Evolutionary conservation across 352 stramenopile genomes (phyloP).

Genomic region (Globisporangium parvum): DNA sequence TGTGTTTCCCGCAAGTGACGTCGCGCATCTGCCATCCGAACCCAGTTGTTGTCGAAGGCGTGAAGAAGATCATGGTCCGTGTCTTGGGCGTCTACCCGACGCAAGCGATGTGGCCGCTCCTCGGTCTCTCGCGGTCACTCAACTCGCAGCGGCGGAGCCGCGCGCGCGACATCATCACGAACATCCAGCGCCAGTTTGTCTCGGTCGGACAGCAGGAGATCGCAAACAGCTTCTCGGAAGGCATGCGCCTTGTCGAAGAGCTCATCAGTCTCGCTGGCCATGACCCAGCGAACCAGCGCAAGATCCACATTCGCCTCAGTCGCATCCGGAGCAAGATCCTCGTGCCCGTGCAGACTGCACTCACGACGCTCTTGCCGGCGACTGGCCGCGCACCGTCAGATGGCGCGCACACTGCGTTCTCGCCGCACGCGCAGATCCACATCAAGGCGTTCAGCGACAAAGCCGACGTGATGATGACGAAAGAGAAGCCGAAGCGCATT

Average conservation of each 20-base stretch:
- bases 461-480: conserved; percentile 96
- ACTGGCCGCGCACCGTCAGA: conserved; percentile 55
- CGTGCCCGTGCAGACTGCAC: conserved; percentile 67
- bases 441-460: conserved; percentile 88
- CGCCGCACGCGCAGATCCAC: conserved; percentile 66
- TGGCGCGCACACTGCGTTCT: conserved; percentile 47
- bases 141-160: conserved; percentile 63
- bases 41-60: conserved; percentile 74
- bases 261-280: conserved; percentile 92
- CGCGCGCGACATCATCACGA: conserved; percentile 59
- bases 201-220: conserved; percentile 55
- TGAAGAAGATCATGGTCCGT: conserved; percentile 91
- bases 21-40: conserved; percentile 92
- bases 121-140: conserved; percentile 92
- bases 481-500: conserved; percentile 99
- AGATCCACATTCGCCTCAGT: conserved; percentile 73
- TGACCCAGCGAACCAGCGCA: conserved; percentile 73
- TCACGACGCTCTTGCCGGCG: conserved; percentile 70
- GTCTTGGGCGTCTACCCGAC: conserved; percentile 93
- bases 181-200: conserved; percentile 60
- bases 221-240: conserved; percentile 81
- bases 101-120: conserved; percentile 96
- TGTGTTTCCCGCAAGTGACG: conserved; percentile 97
- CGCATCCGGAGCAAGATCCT: conserved; percentile 69
- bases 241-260: conserved; percentile 89